Base-by-base conservation (phyloP, 139 green algal genomes). In the Desmodesmus armatus region DNA sequence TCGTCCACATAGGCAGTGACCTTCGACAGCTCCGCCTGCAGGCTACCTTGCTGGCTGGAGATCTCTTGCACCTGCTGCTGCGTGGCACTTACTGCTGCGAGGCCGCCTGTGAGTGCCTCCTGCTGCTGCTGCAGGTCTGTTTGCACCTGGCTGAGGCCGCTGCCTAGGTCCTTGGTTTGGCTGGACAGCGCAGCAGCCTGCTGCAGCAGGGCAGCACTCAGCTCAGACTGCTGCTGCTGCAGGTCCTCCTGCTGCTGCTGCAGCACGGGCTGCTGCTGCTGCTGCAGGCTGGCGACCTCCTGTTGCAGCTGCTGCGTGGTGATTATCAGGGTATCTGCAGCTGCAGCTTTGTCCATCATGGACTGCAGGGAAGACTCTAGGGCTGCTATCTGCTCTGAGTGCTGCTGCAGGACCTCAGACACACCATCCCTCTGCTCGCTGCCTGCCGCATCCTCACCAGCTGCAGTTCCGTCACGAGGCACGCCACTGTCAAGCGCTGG, bases 41-140 rank as follows among this genome's bases (percentile, higher is more conserved):
- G 17, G 23, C 23, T 41, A 25, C 2, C 76, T 23, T 67, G 55
- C 37, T 53, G 23, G 37, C 37, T 67, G 17, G 55, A 55, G 13
- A 82, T 3, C 25, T 55, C 76, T 5, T 13, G 2, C 2, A 27
- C 55, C 62, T 53, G 47, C 76, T 82, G 76, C 53, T 72, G 53
- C 23, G 55, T 29, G n/a, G 35, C 66, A 40, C 27, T 37, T 7
- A 2, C 3, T 6, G 3, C 19, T 41, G 55, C 23, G 39, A n/a
- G 3, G 1, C 21, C 23, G 23, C 25, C 37, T 9, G 44, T 39
- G 13, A 53, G 55, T 71, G 76, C 53, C 40, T 31, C 55, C 31
- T 82, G 76, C 76, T 82, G 53, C n/a, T 65, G 60, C 66, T 35
- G 35, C n/a, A n/a, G n/a, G n/a, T n/a, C n/a, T n/a, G n/a, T n/a